Evolutionary conservation across 192 early-diverging fungal genomes (phyloP).

Genomic region (Coemansia furcata): DNA sequence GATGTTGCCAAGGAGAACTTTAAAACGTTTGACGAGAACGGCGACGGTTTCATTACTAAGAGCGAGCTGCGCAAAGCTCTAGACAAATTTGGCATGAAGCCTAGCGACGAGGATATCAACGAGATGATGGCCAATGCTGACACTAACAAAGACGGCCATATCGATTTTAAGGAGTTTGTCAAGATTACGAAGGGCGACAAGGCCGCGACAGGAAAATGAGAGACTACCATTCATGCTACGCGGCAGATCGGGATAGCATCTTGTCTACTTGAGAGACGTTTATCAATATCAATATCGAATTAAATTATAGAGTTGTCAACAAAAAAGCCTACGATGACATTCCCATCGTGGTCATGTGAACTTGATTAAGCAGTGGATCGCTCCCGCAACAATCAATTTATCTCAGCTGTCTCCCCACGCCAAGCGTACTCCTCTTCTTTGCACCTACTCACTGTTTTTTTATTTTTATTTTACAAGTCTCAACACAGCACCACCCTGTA

Average conservation of each 20-base stretch:
- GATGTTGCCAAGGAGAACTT: conserved; percentile 42
- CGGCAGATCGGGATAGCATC: not conserved
- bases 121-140: conserved; percentile 83
- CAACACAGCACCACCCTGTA: not conserved
- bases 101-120: conserved; percentile 68
- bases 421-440: not conserved
- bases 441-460: not conserved
- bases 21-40: conserved; percentile 56
- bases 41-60: conserved; percentile 49
- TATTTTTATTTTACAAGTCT: not conserved
- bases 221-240: not conserved
- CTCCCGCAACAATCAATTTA: not conserved
- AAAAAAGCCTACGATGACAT: too few relatives aligned
- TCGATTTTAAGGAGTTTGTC: conserved; percentile 62
- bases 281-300: not conserved
- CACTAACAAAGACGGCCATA: conserved; percentile 62
- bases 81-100: conserved; percentile 61
- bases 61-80: conserved; percentile 49
- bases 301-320: not conserved
- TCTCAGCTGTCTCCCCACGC: not conserved
- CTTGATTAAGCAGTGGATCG: too few relatives aligned
- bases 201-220: too few relatives aligned
- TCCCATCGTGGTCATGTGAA: too few relatives aligned
- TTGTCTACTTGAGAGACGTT: not conserved
- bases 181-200: conserved; percentile 50